A percentile compares a stretch with the other conserved stretches of the same genome.
phyloP scores from a whole-genome alignment of 352 stramenopile species.

The Pythium folliculosum region DNA sequence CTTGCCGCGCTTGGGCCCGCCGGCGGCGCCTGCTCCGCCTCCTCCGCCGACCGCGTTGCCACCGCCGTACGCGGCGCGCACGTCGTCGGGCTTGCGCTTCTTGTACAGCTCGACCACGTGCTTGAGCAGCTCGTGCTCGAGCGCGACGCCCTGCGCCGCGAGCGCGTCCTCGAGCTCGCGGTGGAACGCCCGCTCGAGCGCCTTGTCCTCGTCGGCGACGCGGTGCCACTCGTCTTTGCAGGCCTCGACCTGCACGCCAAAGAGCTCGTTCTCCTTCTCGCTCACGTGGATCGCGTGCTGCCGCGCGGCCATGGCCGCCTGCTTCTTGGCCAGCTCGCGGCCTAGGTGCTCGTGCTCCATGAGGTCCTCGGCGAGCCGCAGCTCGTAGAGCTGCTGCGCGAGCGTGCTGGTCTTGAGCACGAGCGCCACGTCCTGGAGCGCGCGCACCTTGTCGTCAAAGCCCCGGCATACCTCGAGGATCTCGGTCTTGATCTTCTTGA shows the following conservation, averaged over 20 bases:
- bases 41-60: conserved; percentile 14
- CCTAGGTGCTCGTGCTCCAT: conserved; percentile 49
- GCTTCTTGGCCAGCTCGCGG: conserved; percentile 36
- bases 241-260: conserved; percentile 47
- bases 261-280: conserved; percentile 52
- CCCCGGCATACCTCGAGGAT: conserved; percentile 77
- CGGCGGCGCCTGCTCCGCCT: neutral
- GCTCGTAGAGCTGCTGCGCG: conserved; percentile 53
- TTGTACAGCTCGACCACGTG: conserved; percentile 77
- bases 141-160: conserved; percentile 35
- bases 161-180: conserved; percentile 70
- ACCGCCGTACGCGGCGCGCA: conserved; percentile 21
- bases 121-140: conserved; percentile 82
- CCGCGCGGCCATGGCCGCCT: conserved; percentile 27
- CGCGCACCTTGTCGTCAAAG: conserved; percentile 87
- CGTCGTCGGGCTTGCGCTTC: conserved; percentile 65
- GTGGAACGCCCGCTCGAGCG: conserved; percentile 58
- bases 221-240: conserved; percentile 70
- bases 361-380: conserved; percentile 23
- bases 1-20: conserved; percentile 20
- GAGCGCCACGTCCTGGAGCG: conserved; percentile 33
- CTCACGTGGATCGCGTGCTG: conserved; percentile 19
- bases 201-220: conserved; percentile 70
- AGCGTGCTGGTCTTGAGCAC: conserved; percentile 33
- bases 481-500: conserved; percentile 66